A percentile compares a stretch with the other conserved stretches of the same genome.
phyloP scores from a whole-genome alignment of 1,284 basidiomycete genomes.

The Trametes versicolor region DNA sequence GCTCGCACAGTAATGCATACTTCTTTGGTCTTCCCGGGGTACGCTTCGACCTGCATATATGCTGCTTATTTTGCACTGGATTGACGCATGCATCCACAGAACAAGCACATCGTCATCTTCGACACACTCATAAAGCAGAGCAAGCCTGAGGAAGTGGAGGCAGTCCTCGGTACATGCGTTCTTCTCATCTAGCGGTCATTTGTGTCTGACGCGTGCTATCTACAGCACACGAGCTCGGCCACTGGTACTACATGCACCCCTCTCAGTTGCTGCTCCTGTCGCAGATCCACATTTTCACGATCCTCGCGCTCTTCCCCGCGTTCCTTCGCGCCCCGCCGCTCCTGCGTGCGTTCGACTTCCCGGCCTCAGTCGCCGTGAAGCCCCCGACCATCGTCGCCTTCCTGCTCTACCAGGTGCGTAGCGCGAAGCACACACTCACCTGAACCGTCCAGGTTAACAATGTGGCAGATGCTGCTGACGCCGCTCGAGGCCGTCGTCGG shows the following conservation, averaged over 20 bases:
- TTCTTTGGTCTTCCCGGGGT: slow-evolving; percentile 96
- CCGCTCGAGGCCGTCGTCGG: slow-evolving; percentile 85
- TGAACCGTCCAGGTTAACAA: neutral
- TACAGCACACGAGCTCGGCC: slow-evolving; percentile 92
- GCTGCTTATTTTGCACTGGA: neutral
- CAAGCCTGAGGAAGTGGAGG: slow-evolving; percentile 89
- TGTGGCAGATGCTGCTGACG: slow-evolving; percentile 76
- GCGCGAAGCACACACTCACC: neutral
- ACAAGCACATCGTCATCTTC: slow-evolving; percentile 97
- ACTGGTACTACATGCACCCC: slow-evolving; percentile 93
- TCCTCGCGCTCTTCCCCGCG: slow-evolving; percentile 90
- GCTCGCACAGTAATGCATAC: slow-evolving; percentile 95
- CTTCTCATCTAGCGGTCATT: slow-evolving; percentile 1
- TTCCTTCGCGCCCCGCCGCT: slow-evolving; percentile 91
- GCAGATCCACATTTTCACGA: slow-evolving; percentile 88
- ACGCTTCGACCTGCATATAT: slow-evolving; percentile 34
- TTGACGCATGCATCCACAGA: slow-evolving; percentile 45
- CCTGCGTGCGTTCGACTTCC: slow-evolving; percentile 89
- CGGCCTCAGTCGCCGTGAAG: slow-evolving; percentile 65
- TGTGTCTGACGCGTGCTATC: slow-evolving; percentile 20
- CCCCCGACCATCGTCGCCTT: slow-evolving; percentile 92
- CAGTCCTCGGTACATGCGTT: slow-evolving; percentile 67
- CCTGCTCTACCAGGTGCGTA: slow-evolving; percentile 79
- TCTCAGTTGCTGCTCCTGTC: slow-evolving; percentile 88
- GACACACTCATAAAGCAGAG: slow-evolving; percentile 96